phyloP scores from a whole-genome alignment of 1,139 yeast species.

The Geotrichum australiense region DNA sequence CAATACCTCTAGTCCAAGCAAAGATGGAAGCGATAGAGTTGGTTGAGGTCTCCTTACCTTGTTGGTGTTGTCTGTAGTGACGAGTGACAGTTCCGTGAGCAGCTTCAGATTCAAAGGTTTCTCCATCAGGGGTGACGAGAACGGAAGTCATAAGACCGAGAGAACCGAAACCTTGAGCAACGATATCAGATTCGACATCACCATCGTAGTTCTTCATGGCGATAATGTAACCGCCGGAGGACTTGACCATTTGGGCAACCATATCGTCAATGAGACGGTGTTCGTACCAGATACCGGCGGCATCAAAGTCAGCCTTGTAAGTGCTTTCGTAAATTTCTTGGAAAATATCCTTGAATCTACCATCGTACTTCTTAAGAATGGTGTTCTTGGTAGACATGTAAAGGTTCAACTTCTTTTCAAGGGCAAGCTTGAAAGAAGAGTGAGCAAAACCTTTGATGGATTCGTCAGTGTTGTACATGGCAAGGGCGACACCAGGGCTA shows the following conservation, averaged over 20 bases:
- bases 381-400: slow-evolving; percentile 91
- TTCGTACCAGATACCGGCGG: slow-evolving; percentile 82
- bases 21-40: slow-evolving; percentile 96
- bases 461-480: slow-evolving; percentile 94
- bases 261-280: slow-evolving; percentile 95
- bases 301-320: slow-evolving; percentile 67
- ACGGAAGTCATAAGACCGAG: slow-evolving; percentile 95
- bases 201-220: slow-evolving; percentile 98
- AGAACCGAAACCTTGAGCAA: slow-evolving; percentile 97
- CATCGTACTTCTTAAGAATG: slow-evolving; percentile 86
- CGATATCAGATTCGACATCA: slow-evolving; percentile 94
- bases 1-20: slow-evolving; percentile 93
- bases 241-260: slow-evolving; percentile 98
- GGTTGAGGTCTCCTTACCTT: slow-evolving; percentile 95
- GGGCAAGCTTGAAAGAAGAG: slow-evolving; percentile 83
- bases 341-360: slow-evolving; percentile 90
- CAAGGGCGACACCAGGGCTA: slow-evolving; percentile 77
- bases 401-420: slow-evolving; percentile 68
- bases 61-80: slow-evolving; percentile 90
- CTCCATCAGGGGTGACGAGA: slow-evolving; percentile 89
- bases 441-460: slow-evolving; percentile 87
- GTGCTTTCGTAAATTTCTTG: slow-evolving; percentile 66
- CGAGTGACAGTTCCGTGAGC: slow-evolving; percentile 98
- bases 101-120: slow-evolving; percentile 92
- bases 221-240: slow-evolving; percentile 88